Conservation (phyloP, 805 yeast genomes). For the Starmera pachycereana region DNA sequence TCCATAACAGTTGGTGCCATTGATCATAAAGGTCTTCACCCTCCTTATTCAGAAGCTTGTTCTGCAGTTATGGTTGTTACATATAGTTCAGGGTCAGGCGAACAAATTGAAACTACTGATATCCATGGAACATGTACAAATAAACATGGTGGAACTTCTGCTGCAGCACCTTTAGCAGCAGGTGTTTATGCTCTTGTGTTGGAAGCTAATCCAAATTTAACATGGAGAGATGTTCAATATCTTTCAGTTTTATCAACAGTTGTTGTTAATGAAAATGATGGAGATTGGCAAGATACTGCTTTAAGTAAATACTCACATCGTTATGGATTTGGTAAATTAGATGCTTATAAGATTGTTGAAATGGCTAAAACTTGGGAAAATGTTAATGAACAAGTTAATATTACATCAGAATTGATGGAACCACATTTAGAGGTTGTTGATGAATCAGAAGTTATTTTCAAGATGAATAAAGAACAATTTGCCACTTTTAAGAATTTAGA, state of each 20-base stretch:
- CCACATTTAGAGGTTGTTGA: conserved; percentile 14
- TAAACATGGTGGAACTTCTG: conserved; percentile 92
- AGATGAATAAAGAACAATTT: conserved; percentile 39
- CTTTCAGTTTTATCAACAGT: conserved; percentile 62
- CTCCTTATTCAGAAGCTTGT: conserved; percentile 85
- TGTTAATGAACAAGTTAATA: conserved; percentile 91
- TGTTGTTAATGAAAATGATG: conserved; percentile 56
- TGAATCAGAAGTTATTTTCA: conserved; percentile 27
- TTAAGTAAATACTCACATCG: conserved; percentile 67
- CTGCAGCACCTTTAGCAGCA: conserved; percentile 97
- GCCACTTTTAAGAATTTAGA: conserved; percentile 64
- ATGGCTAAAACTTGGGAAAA: conserved; percentile 67
- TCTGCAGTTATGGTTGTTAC: conserved; percentile 93
- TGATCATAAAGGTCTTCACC: conserved; percentile 79
- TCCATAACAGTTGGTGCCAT: conserved; percentile 93
- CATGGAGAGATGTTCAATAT: conserved; percentile 95
- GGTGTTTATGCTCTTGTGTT: conserved; percentile 84
- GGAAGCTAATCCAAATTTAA: conserved; percentile 73
- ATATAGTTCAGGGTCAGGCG: conserved; percentile 85
- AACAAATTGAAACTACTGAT: conserved; percentile 83
- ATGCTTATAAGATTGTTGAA: conserved; percentile 66
- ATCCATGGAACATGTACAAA: conserved; percentile 58
- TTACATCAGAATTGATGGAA: conserved; percentile 26
- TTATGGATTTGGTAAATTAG: conserved; percentile 89
- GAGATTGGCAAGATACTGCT: conserved; percentile 65